Base-by-base conservation (phyloP, 2,329 filamentous ascomycete genomes). In the Aaosphaeria pasadenensis region DNA sequence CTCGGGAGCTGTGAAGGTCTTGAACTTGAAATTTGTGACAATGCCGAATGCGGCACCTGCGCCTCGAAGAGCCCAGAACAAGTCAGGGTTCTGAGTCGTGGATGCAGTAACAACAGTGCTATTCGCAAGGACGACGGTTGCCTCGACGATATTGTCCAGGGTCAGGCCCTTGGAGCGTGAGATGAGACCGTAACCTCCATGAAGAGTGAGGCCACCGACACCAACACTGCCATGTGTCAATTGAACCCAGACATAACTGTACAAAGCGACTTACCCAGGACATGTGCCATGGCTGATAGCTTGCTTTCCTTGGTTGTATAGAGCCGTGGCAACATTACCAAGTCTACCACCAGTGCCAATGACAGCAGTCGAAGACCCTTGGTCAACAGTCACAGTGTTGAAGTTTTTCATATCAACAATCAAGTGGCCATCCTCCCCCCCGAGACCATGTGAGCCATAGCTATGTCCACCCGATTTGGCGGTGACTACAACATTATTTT, bases 401-500 rank as follows among this genome's bases (percentile, higher is more conserved):
- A 78, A 73, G 32, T 69, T 64, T 42, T 72, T 62, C 58, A 80
- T 62, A 53, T 77, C 74, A 5, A 80, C 63, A 1, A 76, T 67
- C 43, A 78, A 51, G 49, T 74, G 71, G 1, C 73, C 75, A 51
- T 78, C 63, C 55, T 75, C 69, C 6, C 75, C 75, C 17, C 74
- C 74, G 1, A 77, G 66, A 0, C 74, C 74, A 44, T 75, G 72
- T 0, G 74, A 72, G 1, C 63, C 82, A 52, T 82, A 86, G 0
- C 80, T 84, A 54, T 86, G 83, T 0, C 83, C 83, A 9, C 83
- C 83, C 2, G 80, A 83, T 50, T 75, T 79, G 11, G 82, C 77
- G 57, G 84, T 81, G 0, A 85, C 79, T 46, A 75, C 74, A 29
- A 79, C 63, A 4, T 67, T 68, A 48, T 73, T 72, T 9, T 71